Base-by-base conservation (phyloP, 2,329 filamentous ascomycete species). In the Kalmusia sp. region DNA sequence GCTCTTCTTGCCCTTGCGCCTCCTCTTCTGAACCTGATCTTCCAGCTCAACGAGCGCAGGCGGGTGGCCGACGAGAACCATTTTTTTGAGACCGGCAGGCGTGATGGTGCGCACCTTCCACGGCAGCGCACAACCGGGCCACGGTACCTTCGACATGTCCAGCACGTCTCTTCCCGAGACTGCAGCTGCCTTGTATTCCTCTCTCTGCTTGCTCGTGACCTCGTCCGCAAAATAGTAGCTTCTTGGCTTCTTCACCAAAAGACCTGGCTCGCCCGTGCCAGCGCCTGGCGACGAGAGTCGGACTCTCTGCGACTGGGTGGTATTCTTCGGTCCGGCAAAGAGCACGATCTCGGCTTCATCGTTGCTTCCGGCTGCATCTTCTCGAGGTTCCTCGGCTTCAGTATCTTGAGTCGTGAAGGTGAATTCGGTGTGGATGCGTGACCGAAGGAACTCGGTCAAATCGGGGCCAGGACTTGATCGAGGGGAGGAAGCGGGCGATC, bases 221-320 rank as follows among this genome's bases (percentile, higher is more conserved):
- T 64, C 65, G 4, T 69, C 60, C 48, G 69, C 63, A 46, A 75
- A 73, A 52, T 75, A 75, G 51, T 73, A 74, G 51, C 57, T 64
- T 33, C 57, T 59, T 11, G 69, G 69, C 43, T 65, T 65, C 51
- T 72, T 69, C 22, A 69, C 25, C 3, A 65, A 11, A 25, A 75
- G 61, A 2, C 67, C 66, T 15, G 65, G 61, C 38, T 72, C 67
- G 40, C 57, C 61, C 12, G 35, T 49, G 33, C 49, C 62, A 6
- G 58, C 57, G 21, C 58, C 63, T 12, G 71, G 72, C 1, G 72
- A 75, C 0, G 64, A 55, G 1, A 75, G 54, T 34, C 71, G 61
- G 31, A 74, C 70, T 47, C 68, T 73, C 30, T 64, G 55, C 24
- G 64, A 57, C 14, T 63, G 54, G 4, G 57, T 57, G 31, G 63